Base-by-base conservation (phyloP, 31 red algal species). In the Asparagopsis taxiformis region DNA sequence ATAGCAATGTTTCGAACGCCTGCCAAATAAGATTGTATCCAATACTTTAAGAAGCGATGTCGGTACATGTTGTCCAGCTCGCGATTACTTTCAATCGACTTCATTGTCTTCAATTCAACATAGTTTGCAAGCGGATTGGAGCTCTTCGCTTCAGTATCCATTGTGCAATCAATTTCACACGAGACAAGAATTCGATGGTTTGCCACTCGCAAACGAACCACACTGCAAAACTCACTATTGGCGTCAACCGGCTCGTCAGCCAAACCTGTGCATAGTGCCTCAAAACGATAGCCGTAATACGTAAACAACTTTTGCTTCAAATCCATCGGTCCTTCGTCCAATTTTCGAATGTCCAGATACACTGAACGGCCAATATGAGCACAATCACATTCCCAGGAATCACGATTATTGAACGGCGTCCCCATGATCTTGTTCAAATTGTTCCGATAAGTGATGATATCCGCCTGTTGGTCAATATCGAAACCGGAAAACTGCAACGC, bases 351-450 rank as follows among this genome's bases (percentile, higher is more conserved):
- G 41, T 94, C 75, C 36, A 94, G 44, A 54, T 70, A 81, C 1
- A 94, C 43, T n/a, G 80, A 79, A 17, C 65, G 59, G 17, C 66
- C 78, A 24, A 90, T 68, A 21, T 51, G 51, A 1, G 64, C 70
- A 66, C 79, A 83, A 67, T 85, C 67, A 21, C 90, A 51, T 51
- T 95, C 75, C 84, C 84, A 95, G 22, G 25, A 41, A 51, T 95
- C 78, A 21, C 75, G 46, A 32, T 55, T 25, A 15, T 89, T 70
- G 62, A 85, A 89, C 24, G 92, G 92, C 3, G 75, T 82, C 22
- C 55, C 55, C n/a, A 39, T 77, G 50, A 95, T 89, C 54, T 95
- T 95, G 78, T 95, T 95, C 19, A 95, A 64, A 57, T 95, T 95
- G 62, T 95, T 95, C 33, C 92, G 75, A 68, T 59, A 95, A 2